phyloP scores from a whole-genome alignment of 1,139 yeast genomes.

The Debaryomyces udenii region DNA sequence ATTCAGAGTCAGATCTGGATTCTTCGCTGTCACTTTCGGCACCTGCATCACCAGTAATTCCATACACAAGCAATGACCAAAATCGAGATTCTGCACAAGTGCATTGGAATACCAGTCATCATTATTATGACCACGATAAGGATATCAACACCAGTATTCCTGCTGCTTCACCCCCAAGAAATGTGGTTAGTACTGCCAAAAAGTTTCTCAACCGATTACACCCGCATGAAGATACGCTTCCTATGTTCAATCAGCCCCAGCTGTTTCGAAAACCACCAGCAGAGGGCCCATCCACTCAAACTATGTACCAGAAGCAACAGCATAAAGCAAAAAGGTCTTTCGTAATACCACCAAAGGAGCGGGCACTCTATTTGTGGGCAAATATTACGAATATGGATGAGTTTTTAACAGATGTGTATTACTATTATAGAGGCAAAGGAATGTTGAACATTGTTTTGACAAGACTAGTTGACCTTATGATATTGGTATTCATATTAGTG shows the following conservation, averaged over 20 bases:
- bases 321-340: constrained; percentile 17
- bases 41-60: constrained; percentile 15
- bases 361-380: constrained; percentile 96
- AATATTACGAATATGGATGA: constrained; percentile 89
- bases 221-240: constrained; percentile 6
- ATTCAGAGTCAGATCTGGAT: constrained; percentile 43
- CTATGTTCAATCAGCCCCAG: constrained; percentile 14
- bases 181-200: constrained; percentile 5
- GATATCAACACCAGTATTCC: constrained; percentile 3
- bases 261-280: constrained; percentile 14
- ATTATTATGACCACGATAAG: constrained; percentile 1
- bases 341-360: constrained; percentile 62
- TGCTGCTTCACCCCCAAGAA: neutral
- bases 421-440: constrained; percentile 86
- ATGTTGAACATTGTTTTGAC: constrained; percentile 71
- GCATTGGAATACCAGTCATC: constrained; percentile 9
- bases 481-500: constrained; percentile 74
- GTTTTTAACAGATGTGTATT: constrained; percentile 80
- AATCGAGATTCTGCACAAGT: constrained; percentile 3
- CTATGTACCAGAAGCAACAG: constrained; percentile 18
- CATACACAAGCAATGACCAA: constrained; percentile 5
- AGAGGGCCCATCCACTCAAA: constrained; percentile 15
- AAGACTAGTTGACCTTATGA: constrained; percentile 65
- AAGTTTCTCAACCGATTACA: neutral
- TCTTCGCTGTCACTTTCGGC: constrained; percentile 27